Evolutionary conservation across 441 rosid genomes (phyloP).

Genomic region (Arabidopsis lyrata): DNA sequence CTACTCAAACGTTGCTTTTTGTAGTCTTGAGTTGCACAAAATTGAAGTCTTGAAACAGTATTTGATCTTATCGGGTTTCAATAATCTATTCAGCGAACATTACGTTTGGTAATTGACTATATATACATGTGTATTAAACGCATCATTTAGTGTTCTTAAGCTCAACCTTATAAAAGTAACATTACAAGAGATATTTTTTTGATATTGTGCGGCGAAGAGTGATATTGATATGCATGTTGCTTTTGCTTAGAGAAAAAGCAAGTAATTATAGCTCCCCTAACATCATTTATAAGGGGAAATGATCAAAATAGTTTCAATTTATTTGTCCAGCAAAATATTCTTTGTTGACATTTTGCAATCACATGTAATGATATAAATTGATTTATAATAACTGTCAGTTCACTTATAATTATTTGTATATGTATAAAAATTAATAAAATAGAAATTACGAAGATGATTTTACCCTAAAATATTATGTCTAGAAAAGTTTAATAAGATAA

Average conservation of each 20-base stretch:
- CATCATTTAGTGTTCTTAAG: neutral
- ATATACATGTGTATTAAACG: no score
- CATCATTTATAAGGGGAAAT: neutral
- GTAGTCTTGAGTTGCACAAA: neutral
- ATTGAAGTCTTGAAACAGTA: neutral
- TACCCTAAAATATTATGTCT: neutral
- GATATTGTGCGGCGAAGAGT: neutral
- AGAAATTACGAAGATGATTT: neutral
- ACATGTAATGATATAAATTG: no score
- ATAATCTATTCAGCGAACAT: neutral
- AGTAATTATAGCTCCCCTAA: neutral
- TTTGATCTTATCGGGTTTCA: neutral
- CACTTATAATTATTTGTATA: neutral
- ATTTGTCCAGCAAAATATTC: neutral
- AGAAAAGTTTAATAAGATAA: no score
- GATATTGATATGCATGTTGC: neutral
- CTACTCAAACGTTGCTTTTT: neutral
- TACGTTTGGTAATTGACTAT: no score
- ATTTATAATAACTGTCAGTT: no score
- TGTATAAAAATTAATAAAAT: neutral
- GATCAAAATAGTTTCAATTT: neutral
- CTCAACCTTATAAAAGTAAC: slow-evolving; percentile 1
- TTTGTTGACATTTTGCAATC: neutral
- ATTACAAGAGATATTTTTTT: neutral
- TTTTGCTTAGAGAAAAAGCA: neutral